These are phyloP conservation scores for Vanrija sp. DNA, from an alignment of 1,284 basidiomycete species.

Conservation along the genomic window DNA sequence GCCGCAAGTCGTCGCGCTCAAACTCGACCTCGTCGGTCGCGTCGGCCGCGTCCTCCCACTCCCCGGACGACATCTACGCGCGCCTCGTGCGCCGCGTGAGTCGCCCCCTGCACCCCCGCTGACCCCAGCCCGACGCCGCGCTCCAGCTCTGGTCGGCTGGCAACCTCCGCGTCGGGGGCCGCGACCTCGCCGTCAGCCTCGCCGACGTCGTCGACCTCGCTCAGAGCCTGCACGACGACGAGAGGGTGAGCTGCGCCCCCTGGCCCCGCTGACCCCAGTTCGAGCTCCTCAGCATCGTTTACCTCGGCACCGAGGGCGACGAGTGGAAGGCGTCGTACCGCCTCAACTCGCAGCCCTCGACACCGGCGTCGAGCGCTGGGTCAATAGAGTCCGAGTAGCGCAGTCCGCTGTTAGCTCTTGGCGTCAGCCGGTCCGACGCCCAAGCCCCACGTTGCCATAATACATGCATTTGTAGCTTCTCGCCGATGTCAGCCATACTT, in stretches of 20 bases:
- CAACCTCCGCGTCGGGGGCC: constrained; percentile 32
- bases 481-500: too few relatives aligned
- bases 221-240: constrained; percentile 24
- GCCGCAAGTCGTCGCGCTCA: constrained; percentile 4
- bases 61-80: constrained; percentile 35
- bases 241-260: constrained; percentile 21
- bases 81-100: constrained; percentile 19
- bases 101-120: constrained; percentile 1
- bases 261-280: constrained; percentile 21
- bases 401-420: not conserved
- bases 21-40: constrained; percentile 15
- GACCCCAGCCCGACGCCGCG: constrained; percentile 22
- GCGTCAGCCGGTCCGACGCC: too few relatives aligned
- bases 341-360: constrained; percentile 4
- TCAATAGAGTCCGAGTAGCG: not conserved
- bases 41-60: constrained; percentile 19
- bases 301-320: constrained; percentile 37
- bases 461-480: too few relatives aligned
- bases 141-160: constrained; percentile 43
- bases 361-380: not conserved
- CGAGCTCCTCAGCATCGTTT: constrained; percentile 26
- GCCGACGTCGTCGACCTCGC: constrained; percentile 30
- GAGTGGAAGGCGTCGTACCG: constrained; percentile 45
- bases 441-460: not conserved
- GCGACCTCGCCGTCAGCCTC: constrained; percentile 31